Evolutionary conservation across 371 early-diverging fungal genomes (phyloP).

Genomic region (Mucor piriformis): DNA sequence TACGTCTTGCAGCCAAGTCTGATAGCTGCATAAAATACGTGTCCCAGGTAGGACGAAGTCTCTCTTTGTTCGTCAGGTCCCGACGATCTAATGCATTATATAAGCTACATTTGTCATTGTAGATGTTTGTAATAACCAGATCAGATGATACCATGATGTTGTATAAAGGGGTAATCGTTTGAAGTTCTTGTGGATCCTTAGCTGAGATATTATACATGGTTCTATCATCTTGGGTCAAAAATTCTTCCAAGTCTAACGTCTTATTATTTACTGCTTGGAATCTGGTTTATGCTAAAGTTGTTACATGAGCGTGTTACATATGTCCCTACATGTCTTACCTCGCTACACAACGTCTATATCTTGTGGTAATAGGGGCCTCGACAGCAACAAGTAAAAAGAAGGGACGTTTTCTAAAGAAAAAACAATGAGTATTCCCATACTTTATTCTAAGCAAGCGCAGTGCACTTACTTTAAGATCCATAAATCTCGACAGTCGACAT

Average conservation of each 20-base stretch:
- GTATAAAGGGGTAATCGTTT: constrained; percentile 26
- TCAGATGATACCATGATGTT: constrained; percentile 59
- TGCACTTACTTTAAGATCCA: constrained; percentile 38
- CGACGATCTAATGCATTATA: constrained; percentile 44
- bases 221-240: constrained; percentile 44
- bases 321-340: constrained; percentile 25
- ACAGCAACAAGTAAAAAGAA: constrained; percentile 85
- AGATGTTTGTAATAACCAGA: constrained; percentile 66
- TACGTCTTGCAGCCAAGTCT: constrained; percentile 80
- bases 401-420: constrained; percentile 75
- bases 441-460: background rate
- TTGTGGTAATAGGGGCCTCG: constrained; percentile 74
- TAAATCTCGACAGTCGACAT: constrained; percentile 45
- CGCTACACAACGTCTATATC: constrained; percentile 62
- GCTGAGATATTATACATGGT: constrained; percentile 41
- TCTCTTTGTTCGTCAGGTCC: constrained; percentile 68
- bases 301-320: background rate
- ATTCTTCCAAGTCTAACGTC: constrained; percentile 28
- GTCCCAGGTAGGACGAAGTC: constrained; percentile 93
- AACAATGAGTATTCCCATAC: background rate
- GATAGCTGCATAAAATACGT: constrained; percentile 97
- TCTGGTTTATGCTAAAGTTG: background rate
- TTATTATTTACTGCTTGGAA: background rate
- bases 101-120: constrained; percentile 32
- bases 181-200: constrained; percentile 7